phyloP scores from a whole-genome alignment of 768 basidiomycete genomes.

The Candolleomyces efflorescens region DNA sequence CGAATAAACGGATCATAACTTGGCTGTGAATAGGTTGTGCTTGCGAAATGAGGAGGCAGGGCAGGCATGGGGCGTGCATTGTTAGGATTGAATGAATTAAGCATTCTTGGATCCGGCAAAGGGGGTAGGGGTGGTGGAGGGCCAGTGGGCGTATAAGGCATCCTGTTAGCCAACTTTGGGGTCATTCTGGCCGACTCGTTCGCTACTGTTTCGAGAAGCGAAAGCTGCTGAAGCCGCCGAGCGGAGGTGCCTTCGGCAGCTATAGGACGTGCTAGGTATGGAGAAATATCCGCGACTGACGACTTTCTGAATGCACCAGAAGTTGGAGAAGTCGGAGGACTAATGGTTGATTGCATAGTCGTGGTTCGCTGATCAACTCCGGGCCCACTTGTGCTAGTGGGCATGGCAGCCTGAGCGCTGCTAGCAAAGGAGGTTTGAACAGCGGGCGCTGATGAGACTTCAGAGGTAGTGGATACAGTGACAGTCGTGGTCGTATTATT shows the following conservation, averaged over 20 bases:
- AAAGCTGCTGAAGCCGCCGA: constrained; percentile 64
- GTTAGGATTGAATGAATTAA: background rate
- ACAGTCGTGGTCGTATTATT: background rate
- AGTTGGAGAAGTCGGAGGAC: constrained; percentile 16
- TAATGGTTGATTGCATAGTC: constrained; percentile 10
- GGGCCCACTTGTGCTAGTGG: background rate
- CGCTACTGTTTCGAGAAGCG: constrained; percentile 66
- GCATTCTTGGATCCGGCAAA: constrained; percentile 12
- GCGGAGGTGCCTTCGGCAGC: constrained; percentile 52
- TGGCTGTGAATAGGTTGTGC: constrained; percentile 4
- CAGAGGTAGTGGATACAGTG: background rate
- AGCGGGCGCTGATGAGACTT: background rate
- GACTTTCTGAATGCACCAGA: constrained; percentile 35
- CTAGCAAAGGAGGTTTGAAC: background rate
- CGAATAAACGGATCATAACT: constrained; percentile 37
- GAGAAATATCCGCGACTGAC: constrained; percentile 62
- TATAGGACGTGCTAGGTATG: constrained; percentile 49
- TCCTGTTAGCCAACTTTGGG: constrained; percentile 21
- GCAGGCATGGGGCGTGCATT: constrained; percentile 15
- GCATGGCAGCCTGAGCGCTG: background rate
- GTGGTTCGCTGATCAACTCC: constrained; percentile 3
- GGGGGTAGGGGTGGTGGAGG: constrained; percentile 12
- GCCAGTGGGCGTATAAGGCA: constrained; percentile 5
- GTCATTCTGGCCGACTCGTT: constrained; percentile 69
- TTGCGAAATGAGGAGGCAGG: constrained; percentile 12